These are phyloP conservation scores for Dichotomopilus funicola DNA, from an alignment of 2,329 filamentous ascomycete genomes.

Conservation along the genomic window DNA sequence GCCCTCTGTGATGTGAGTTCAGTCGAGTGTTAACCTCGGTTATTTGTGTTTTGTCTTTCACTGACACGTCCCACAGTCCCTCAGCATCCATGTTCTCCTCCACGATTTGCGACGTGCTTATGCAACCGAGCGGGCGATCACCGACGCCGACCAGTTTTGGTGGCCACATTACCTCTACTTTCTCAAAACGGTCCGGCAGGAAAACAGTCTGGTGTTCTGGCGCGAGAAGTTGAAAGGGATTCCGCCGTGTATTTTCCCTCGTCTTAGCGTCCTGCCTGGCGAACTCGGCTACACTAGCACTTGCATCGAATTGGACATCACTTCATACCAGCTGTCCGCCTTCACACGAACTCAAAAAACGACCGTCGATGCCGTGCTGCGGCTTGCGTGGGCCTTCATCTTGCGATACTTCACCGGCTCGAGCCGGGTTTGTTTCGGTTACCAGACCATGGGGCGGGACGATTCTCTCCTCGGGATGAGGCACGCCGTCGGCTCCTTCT, in stretches of 20 bases:
- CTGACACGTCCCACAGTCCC: constrained; percentile 20
- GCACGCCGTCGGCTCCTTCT: constrained; percentile 42
- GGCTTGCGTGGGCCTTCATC: constrained; percentile 54
- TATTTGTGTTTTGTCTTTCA: neutral
- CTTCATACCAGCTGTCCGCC: constrained; percentile 35
- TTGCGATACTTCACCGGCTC: constrained; percentile 48
- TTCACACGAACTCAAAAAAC: constrained; percentile 39
- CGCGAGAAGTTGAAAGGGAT: constrained; percentile 33
- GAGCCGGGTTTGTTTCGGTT: constrained; percentile 50
- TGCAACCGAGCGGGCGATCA: constrained; percentile 32
- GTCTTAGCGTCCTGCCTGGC: constrained; percentile 26
- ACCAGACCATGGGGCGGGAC: constrained; percentile 40
- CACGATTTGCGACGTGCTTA: constrained; percentile 42
- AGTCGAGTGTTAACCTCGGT: neutral
- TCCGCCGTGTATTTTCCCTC: constrained; percentile 42
- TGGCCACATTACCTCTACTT: constrained; percentile 36
- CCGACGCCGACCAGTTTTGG: constrained; percentile 28
- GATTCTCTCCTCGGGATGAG: constrained; percentile 36
- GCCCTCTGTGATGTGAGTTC: constrained; percentile 42
- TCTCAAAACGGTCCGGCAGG: constrained; percentile 29
- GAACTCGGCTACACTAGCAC: constrained; percentile 30
- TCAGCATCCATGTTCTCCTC: constrained; percentile 42
- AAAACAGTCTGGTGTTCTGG: constrained; percentile 41
- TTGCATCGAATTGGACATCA: constrained; percentile 37
- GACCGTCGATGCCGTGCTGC: constrained; percentile 44